Evolutionary conservation across 352 stramenopile species (phyloP).

Genomic region (Nothophytophthora sp.): DNA sequence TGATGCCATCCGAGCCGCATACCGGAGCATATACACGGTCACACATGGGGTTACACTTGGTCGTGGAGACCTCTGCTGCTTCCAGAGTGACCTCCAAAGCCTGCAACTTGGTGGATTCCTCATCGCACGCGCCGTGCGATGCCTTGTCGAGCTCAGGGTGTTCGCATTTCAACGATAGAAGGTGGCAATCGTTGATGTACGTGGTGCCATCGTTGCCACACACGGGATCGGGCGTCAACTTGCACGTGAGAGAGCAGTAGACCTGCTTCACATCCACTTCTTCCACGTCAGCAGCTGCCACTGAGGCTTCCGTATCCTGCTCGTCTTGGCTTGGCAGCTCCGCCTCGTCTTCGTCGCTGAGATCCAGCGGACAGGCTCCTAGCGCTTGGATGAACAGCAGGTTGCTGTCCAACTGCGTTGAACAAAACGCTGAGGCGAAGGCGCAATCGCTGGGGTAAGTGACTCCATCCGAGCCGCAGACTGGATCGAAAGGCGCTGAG

Average conservation of each 20-base stretch:
- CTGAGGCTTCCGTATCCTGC: no score
- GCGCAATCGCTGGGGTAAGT: conserved; percentile 45
- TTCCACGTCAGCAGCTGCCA: no score
- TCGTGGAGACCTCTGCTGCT: conserved; percentile 14
- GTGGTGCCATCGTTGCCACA: conserved; percentile 56
- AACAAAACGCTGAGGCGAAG: conserved; percentile 22
- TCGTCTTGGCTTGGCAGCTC: background rate
- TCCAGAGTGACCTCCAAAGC: conserved; percentile 14
- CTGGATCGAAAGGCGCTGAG: conserved; percentile 10
- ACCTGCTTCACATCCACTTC: conserved; percentile 19
- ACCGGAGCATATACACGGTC: conserved; percentile 44
- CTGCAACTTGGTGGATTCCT: conserved; percentile 2
- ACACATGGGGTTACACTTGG: conserved; percentile 62
- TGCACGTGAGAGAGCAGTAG: conserved; percentile 36
- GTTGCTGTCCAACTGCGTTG: background rate
- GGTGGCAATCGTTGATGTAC: conserved; percentile 54
- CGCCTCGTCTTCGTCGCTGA: background rate
- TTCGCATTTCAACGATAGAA: conserved; percentile 51
- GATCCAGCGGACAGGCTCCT: conserved; percentile 10
- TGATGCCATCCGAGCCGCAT: conserved; percentile 63
- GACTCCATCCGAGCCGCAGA: conserved; percentile 42
- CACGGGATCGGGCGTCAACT: conserved; percentile 32
- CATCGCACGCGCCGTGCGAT: conserved; percentile 31
- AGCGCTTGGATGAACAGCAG: conserved; percentile 18
- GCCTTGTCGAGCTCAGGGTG: conserved; percentile 41